Evolutionary conservation across 2,329 filamentous ascomycete genomes (phyloP), one percentile per base, ranked within the genome.

Genomic region (Cadophora luteo-olivacea): DNA sequence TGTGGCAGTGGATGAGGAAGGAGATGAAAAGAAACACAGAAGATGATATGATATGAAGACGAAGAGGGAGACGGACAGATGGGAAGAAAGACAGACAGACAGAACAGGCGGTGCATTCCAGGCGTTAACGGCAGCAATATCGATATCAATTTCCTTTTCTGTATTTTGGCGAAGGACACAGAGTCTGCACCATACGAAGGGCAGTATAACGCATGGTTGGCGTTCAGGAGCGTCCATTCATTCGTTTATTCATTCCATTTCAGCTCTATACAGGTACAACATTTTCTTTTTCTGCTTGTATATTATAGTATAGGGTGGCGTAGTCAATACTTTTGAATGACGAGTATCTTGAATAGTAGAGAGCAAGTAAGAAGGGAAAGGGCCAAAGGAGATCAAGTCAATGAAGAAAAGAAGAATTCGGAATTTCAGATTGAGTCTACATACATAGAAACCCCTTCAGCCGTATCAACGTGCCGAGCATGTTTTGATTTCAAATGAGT

Each of bases 201-300:
- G 16, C 12, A 41, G 38, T 14, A 11, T 16, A 41, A 41, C 38
- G 38, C 38, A 41, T 41, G 38, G 38, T 9, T 4, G 65, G 65
- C 65, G 60, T 67, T 67, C 29, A 25, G 58, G 33, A 48, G 54
- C 63, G 51, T 65, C 51, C 54, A 16, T 60, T 60, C 57, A 49
- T 58, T 22, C 24, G 51, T 32, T 16, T 22, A 57, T 58, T 41
- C 38, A 65, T 45, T 45, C n/a, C n/a, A 16, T 48, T 9, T 19
- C 24, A 11, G 33, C 8, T 16, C 4, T 45, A 45, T 45, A 45
- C 16, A 45, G 7, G 7, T 12, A 45, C 41, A 9, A 16, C 41
- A 14, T 45, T 32, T n/a, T 7, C 48, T 29, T 45, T 25, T 1
- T 61, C 8, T 22, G 19, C 41, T 16, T 61, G 41, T 32, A 22